Evolutionary conservation across 1,284 basidiomycete genomes (phyloP).

Genomic region (Sanghuangporus weigelae): DNA sequence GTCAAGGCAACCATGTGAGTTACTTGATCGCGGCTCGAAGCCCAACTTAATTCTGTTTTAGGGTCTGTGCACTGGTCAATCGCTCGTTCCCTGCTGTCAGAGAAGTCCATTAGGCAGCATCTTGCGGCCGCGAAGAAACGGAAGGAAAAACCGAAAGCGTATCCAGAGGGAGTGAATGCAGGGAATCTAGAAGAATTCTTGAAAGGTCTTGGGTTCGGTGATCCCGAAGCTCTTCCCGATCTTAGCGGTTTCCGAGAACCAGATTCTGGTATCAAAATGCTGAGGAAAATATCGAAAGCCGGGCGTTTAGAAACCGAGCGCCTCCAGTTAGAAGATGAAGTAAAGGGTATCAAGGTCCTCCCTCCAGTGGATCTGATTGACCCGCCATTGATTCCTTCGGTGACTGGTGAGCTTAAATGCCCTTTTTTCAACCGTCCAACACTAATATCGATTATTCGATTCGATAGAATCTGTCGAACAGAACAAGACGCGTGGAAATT

Average conservation of each 20-base stretch:
- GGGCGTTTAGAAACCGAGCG: slow-evolving; percentile 1
- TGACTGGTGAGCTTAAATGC: neutral
- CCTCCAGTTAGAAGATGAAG: neutral
- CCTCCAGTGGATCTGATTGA: neutral
- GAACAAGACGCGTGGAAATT: neutral
- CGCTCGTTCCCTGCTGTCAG: slow-evolving; percentile 29
- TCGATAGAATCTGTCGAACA: neutral
- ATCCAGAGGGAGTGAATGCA: slow-evolving; percentile 39
- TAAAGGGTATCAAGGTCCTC: neutral
- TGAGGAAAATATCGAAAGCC: slow-evolving; percentile 2
- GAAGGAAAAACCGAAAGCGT: slow-evolving; percentile 36
- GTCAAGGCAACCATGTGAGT: slow-evolving; percentile 36
- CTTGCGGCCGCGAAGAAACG: slow-evolving; percentile 32
- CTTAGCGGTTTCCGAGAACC: neutral
- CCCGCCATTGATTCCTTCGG: neutral
- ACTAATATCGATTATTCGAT: neutral
- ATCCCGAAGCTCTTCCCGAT: neutral
- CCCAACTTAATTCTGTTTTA: slow-evolving; percentile 23
- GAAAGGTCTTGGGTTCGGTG: slow-evolving; percentile 10
- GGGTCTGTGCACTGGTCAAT: slow-evolving; percentile 56
- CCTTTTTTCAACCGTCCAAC: no score
- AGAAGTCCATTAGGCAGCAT: slow-evolving; percentile 30
- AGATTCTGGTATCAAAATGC: neutral
- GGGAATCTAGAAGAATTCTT: slow-evolving; percentile 13
- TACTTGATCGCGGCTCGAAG: neutral